Percentiles rank a stretch among this genome's conserved stretches.
Evolutionary conservation across 1,139 yeast species (phyloP).

Genomic region (Casaregolazyma suthepensis): DNA sequence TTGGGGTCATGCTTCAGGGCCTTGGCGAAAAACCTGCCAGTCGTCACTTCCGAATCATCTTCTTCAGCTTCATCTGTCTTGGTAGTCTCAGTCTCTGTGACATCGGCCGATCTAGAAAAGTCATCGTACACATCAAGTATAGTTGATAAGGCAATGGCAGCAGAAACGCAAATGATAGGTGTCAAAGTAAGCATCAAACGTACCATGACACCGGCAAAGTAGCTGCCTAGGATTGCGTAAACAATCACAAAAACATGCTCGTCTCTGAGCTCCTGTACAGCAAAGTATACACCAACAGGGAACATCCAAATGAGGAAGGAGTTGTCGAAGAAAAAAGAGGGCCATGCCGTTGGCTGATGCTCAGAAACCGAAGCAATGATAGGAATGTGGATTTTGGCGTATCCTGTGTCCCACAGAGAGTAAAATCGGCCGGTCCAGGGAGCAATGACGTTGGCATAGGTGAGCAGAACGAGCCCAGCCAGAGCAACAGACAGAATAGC

Average conservation of each 20-base stretch:
- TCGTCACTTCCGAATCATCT: constrained; percentile 15
- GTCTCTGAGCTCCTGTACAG: constrained; percentile 82
- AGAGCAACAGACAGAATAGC: constrained; percentile 58
- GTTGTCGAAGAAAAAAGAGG: constrained; percentile 92
- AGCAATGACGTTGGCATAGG: constrained; percentile 89
- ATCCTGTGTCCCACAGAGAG: constrained; percentile 95
- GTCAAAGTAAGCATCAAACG: constrained; percentile 96
- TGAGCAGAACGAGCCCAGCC: constrained; percentile 66
- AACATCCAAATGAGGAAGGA: constrained; percentile 92
- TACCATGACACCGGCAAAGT: constrained; percentile 99
- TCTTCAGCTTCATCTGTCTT: constrained; percentile 10
- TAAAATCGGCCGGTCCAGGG: constrained; percentile 99
- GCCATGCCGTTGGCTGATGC: constrained; percentile 99
- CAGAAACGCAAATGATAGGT: constrained; percentile 89
- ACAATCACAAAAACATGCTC: constrained; percentile 92
- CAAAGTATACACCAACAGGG: constrained; percentile 93
- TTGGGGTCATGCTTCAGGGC: constrained; percentile 16
- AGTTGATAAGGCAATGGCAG: constrained; percentile 81
- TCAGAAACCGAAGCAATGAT: constrained; percentile 98
- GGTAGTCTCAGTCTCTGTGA: constrained; percentile 12
- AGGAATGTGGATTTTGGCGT: constrained; percentile 97
- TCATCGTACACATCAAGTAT: constrained; percentile 79
- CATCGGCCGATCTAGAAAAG: constrained; percentile 33
- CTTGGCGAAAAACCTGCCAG: constrained; percentile 12
- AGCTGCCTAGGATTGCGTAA: constrained; percentile 85